Evolutionary conservation across 1,284 basidiomycete species (phyloP).

Genomic region (Ustilago lituana): DNA sequence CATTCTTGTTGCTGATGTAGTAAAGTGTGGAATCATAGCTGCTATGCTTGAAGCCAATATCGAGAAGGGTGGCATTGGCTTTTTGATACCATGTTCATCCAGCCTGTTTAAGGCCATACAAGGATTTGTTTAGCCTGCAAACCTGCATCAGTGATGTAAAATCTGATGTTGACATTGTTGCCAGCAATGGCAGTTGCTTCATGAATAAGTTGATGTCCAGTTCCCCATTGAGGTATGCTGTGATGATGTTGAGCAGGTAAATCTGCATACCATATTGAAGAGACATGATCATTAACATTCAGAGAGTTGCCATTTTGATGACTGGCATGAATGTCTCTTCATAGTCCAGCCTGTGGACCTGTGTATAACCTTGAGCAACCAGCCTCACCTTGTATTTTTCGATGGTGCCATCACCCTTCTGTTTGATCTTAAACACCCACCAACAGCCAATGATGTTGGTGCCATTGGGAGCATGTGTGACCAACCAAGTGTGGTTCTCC

Average conservation of each 20-base stretch:
- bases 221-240: not conserved
- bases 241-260: not conserved
- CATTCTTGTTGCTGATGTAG: too few species aligned
- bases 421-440: constrained; percentile 1
- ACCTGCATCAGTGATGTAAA: not conserved
- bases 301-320: not conserved
- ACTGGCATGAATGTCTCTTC: not conserved
- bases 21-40: too few species aligned
- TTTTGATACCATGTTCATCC: not conserved
- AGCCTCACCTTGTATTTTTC: constrained; percentile 4
- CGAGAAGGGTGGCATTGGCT: not conserved
- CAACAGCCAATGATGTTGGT: not conserved
- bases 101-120: constrained; percentile 3
- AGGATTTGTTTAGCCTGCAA: not conserved
- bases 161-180: not conserved
- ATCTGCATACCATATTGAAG: not conserved
- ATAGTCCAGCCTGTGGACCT: not conserved
- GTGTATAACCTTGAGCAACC: not conserved
- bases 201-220: not conserved
- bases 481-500: too few species aligned
- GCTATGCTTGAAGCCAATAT: not conserved
- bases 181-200: not conserved
- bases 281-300: not conserved
- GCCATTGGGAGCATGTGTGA: too few species aligned
- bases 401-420: not conserved